A percentile compares a stretch with the other conserved stretches of the same genome.
phyloP scores from a whole-genome alignment of 2,329 filamentous ascomycete species.

The Stachybotrys chlorohalonatus region DNA sequence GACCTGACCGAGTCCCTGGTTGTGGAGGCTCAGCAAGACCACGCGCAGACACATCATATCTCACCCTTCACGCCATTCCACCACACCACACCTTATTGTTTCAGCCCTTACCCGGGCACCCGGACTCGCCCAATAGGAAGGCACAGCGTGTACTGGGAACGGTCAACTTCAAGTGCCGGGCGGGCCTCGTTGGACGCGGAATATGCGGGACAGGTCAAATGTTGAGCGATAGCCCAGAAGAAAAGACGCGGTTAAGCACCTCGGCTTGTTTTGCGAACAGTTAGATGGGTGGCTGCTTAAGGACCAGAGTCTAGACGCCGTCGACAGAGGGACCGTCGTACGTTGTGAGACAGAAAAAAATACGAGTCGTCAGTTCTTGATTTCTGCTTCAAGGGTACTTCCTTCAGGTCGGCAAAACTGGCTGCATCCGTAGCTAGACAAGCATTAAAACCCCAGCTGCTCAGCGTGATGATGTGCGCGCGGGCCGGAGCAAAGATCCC shows the following conservation, averaged over 20 bases:
- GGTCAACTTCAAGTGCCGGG: background rate
- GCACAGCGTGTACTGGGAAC: background rate
- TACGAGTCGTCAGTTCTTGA: no score
- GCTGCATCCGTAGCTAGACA: background rate
- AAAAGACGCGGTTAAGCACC: no score
- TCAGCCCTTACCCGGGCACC: background rate
- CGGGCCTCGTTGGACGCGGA: no score
- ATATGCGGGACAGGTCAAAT: no score
- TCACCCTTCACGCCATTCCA: background rate
- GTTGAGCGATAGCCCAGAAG: no score
- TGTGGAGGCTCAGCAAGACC: no score
- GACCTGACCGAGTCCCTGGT: background rate
- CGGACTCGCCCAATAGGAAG: background rate
- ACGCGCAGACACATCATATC: background rate
- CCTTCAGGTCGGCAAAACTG: background rate
- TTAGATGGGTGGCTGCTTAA: no score
- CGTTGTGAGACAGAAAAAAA: no score
- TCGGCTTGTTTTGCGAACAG: no score
- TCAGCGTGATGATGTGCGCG: background rate
- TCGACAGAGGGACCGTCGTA: no score
- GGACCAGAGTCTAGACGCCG: no score
- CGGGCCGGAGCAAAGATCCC: background rate
- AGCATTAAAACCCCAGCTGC: background rate
- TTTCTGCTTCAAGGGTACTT: background rate
- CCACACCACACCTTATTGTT: background rate